Evolutionary conservation across 2,329 filamentous ascomycete genomes (phyloP).

Genomic region (Diaporthe vexans): DNA sequence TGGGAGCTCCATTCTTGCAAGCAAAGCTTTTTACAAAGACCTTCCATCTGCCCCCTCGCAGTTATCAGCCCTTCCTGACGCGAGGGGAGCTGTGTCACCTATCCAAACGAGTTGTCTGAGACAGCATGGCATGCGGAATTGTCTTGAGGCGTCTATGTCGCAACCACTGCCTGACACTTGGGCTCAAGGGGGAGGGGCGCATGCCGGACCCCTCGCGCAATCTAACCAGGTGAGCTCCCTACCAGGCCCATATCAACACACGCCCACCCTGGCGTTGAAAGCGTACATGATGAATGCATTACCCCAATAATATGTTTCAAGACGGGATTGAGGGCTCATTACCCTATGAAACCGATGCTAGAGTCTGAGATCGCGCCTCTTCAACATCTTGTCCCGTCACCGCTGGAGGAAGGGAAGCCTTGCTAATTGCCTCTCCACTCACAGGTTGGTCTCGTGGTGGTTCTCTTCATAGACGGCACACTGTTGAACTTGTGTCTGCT

Average conservation of each 20-base stretch:
- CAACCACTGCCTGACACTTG: too few relatives aligned
- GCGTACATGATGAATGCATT: conserved; percentile 44
- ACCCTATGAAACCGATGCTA: conserved; percentile 51
- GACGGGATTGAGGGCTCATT: conserved; percentile 53
- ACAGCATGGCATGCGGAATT: not conserved
- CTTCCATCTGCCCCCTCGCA: not conserved
- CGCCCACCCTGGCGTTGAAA: not conserved
- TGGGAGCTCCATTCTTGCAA: conserved; percentile 11
- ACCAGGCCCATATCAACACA: not conserved
- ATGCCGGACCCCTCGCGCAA: not conserved
- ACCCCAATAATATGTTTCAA: conserved; percentile 54
- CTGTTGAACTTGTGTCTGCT: not conserved
- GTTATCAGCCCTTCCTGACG: not conserved
- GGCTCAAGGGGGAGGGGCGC: not conserved
- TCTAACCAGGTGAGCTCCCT: conserved; percentile 4
- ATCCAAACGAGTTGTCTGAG: not conserved
- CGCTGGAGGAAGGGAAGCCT: not conserved
- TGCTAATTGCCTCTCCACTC: conserved; percentile 1
- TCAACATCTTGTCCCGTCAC: not conserved
- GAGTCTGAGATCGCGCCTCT: conserved; percentile 36
- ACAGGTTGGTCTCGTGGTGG: not conserved
- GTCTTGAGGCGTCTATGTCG: too few relatives aligned
- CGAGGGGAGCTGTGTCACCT: not conserved
- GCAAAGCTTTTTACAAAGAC: conserved; percentile 3
- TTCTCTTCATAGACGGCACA: too few relatives aligned